A percentile compares a stretch with the other conserved stretches of the same genome.
Evolutionary conservation across 176 grass and related monocot genomes (phyloP).

Genomic region (Cocos nucifera): DNA sequence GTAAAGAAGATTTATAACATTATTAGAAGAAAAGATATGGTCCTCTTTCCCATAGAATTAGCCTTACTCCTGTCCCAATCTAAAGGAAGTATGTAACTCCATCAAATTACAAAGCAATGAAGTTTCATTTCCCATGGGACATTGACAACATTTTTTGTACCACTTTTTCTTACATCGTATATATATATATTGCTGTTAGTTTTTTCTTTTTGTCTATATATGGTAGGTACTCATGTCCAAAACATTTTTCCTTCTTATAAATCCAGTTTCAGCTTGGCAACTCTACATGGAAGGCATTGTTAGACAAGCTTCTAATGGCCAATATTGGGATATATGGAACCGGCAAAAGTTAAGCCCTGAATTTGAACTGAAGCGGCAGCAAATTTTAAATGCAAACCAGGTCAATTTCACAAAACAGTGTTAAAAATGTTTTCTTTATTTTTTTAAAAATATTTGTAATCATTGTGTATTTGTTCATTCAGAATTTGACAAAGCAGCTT

Average conservation of each 20-base stretch:
- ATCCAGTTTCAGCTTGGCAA: slow-evolving; percentile 80
- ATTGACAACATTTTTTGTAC: too few relatives aligned
- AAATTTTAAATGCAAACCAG: slow-evolving; percentile 86
- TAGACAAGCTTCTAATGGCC: slow-evolving; percentile 66
- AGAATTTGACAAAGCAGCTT: slow-evolving; percentile 87
- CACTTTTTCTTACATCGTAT: too few relatives aligned
- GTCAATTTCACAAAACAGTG: slow-evolving; percentile 19
- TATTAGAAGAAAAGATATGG: too few relatives aligned
- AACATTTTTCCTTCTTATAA: slow-evolving; percentile 16
- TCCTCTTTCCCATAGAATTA: too few relatives aligned
- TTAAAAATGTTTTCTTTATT: background rate
- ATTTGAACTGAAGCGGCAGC: slow-evolving; percentile 80
- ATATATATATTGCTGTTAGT: too few relatives aligned
- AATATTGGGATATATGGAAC: slow-evolving; percentile 96
- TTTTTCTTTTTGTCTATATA: too few relatives aligned
- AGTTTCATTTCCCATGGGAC: too few relatives aligned
- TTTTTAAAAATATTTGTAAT: background rate
- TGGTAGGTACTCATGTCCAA: too few relatives aligned
- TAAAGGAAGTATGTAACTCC: too few relatives aligned
- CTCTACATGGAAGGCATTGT: slow-evolving; percentile 89
- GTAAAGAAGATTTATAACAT: too few relatives aligned
- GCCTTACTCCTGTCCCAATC: too few relatives aligned
- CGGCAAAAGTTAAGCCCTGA: slow-evolving; percentile 83
- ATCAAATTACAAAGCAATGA: too few relatives aligned
- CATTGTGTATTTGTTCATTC: slow-evolving; percentile 17